phyloP scores from a whole-genome alignment of 2,329 filamentous ascomycete genomes.

The Colletotrichum navitas region DNA sequence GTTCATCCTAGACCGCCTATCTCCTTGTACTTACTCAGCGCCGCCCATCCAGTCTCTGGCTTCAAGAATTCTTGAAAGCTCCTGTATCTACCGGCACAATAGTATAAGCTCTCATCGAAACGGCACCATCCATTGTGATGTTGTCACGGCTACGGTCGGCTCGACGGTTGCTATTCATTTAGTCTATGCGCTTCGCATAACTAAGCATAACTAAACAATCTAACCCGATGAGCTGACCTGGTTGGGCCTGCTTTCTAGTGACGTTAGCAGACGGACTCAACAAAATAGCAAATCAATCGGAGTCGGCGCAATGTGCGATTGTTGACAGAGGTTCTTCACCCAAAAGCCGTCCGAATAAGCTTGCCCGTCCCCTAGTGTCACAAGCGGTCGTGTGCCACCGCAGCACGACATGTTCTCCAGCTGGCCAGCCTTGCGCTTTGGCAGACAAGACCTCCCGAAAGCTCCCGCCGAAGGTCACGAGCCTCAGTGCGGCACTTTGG shows the following conservation, averaged over 20 bases:
- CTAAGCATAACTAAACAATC: neutral
- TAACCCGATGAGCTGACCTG: neutral
- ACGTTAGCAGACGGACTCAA: neutral
- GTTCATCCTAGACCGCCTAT: neutral
- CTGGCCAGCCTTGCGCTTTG: neutral
- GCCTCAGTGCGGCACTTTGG: neutral
- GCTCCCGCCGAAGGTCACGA: neutral
- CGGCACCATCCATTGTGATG: too few species aligned
- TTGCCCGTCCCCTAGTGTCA: neutral
- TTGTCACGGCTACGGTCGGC: neutral
- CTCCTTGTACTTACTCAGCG: too few species aligned
- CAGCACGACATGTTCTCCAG: neutral
- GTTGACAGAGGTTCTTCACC: neutral
- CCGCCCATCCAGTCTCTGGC: neutral
- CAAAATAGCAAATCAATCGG: too few species aligned
- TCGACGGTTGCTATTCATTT: too few species aligned
- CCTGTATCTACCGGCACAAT: neutral
- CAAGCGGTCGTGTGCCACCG: neutral
- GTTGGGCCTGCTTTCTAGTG: neutral
- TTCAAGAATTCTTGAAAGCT: too few species aligned
- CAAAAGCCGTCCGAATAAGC: neutral
- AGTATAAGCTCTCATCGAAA: neutral
- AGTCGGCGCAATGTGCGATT: neutral
- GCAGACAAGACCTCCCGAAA: neutral
- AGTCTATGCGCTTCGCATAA: neutral